Evolutionary conservation across 2,329 filamentous ascomycete species (phyloP).

Genomic region (Fusarium sterilihyphosum): DNA sequence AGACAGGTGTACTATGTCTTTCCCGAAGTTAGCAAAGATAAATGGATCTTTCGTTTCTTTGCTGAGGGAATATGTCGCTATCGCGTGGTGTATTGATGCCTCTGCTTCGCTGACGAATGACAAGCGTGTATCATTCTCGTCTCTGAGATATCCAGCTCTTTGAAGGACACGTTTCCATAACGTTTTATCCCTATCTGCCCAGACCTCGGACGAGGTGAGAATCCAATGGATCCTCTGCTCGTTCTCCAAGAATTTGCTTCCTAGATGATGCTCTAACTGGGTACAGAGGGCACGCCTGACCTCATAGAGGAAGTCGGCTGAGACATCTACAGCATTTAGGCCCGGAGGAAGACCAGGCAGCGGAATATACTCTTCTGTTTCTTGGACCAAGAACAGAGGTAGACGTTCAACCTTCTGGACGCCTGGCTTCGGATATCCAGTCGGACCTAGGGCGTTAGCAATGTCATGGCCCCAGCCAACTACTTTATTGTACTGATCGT

Average conservation of each 20-base stretch:
- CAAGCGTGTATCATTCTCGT: background rate
- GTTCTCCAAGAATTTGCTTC: background rate
- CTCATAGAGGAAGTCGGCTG: background rate
- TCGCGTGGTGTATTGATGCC: background rate
- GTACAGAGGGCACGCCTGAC: background rate
- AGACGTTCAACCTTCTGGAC: background rate
- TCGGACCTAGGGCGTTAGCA: background rate
- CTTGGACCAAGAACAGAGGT: background rate
- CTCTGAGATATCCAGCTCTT: background rate
- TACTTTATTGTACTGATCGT: background rate
- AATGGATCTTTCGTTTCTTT: accelerated
- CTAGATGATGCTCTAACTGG: background rate
- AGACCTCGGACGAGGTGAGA: accelerated
- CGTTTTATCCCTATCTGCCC: background rate
- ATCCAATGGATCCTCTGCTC: background rate
- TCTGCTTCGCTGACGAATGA: background rate
- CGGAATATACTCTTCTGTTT: background rate
- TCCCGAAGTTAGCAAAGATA: background rate
- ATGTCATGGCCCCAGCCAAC: background rate
- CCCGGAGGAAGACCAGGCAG: accelerated
- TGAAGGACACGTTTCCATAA: background rate
- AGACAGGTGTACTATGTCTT: background rate
- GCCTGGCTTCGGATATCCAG: background rate
- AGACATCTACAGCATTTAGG: background rate
- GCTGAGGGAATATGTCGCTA: accelerated